Evolutionary conservation across 257 asterid species (phyloP), one percentile per base, ranked within the genome.

Genomic region (Solanum neorickii): DNA sequence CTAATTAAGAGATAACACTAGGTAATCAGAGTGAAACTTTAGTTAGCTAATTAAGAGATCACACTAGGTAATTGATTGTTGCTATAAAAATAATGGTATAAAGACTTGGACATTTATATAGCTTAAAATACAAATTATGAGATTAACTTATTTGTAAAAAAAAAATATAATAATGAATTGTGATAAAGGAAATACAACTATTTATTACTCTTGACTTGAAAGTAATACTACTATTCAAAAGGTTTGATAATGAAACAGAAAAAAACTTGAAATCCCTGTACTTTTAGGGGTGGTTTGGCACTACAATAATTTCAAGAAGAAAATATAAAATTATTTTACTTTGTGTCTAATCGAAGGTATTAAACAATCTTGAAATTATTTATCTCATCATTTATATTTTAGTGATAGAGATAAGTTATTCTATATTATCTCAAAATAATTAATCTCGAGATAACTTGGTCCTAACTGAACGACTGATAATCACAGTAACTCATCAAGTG

Each of bases 391-490:
- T 52, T 52, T 39, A 39, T 39, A 39, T 7, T 52, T 52, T 1
- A 7, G 0, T 18, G 0, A 56, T 56, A 0, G 12, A 6, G 0
- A 56, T 56, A 56, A 56, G 1, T 18, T 56, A 56, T 3, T 2
- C 0, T 3, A 52, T 52, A 18, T 18, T 7, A 56, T 56, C 11
- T 56, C 1, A 18, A 6, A 0, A 52, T 52, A 52, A 18, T 52
- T 52, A 52, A 56, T 56, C 0, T 56, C 2, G 0, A 18, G 0
- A 56, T 18, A 56, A 56, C 25, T 52, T 52, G n/a, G 0, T 52
- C n/a, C 1, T 0, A 52, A 52, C 4, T 7, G 8, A 41, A 41
- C 44, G 3, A 9, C 0, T 0, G 0, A 23, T 56, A 56, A 20
- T 20, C 12, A 21, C 66, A 3, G 2, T 59, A 59, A 59, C 23